Evolutionary conservation across 345 rosid genomes (phyloP).

Genomic region (Populus alba): DNA sequence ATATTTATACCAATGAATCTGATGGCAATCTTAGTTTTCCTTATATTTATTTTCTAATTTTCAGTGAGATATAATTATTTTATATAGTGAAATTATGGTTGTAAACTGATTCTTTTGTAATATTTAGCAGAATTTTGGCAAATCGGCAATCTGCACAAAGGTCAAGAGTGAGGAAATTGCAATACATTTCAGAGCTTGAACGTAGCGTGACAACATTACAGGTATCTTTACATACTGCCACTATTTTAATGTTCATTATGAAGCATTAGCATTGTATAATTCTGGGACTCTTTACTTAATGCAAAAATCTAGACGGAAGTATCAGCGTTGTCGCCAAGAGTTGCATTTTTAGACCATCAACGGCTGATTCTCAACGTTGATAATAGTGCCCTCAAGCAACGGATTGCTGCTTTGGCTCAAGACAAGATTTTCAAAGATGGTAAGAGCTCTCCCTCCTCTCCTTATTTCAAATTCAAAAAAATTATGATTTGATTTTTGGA

Average conservation of each 20-base stretch:
- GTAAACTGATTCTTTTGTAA: neutral
- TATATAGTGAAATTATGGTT: neutral
- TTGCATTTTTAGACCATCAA: slow-evolving; percentile 82
- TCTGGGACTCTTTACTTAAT: neutral
- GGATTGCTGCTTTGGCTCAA: slow-evolving; percentile 91
- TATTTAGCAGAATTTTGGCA: slow-evolving; percentile 51
- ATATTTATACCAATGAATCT: neutral
- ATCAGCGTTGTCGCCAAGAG: slow-evolving; percentile 79
- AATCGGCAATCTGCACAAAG: slow-evolving; percentile 77
- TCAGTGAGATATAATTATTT: too few relatives aligned
- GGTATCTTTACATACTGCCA: slow-evolving; percentile 17
- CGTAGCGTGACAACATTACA: slow-evolving; percentile 60
- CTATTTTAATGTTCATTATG: too few relatives aligned
- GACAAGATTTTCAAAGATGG: slow-evolving; percentile 94
- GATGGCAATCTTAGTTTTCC: neutral
- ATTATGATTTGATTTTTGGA: neutral
- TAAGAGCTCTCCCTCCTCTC: slow-evolving; percentile 13
- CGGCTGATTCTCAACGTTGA: slow-evolving; percentile 80
- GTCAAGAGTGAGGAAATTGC: slow-evolving; percentile 62
- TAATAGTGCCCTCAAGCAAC: slow-evolving; percentile 82
- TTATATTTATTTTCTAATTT: neutral
- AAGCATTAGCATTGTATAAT: too few relatives aligned
- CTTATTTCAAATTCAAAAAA: neutral
- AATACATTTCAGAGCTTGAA: slow-evolving; percentile 64
- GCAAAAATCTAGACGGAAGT: slow-evolving; percentile 63